Conservation (phyloP, 1,284 basidiomycete genomes). For the Wolfiporia cocos region DNA sequence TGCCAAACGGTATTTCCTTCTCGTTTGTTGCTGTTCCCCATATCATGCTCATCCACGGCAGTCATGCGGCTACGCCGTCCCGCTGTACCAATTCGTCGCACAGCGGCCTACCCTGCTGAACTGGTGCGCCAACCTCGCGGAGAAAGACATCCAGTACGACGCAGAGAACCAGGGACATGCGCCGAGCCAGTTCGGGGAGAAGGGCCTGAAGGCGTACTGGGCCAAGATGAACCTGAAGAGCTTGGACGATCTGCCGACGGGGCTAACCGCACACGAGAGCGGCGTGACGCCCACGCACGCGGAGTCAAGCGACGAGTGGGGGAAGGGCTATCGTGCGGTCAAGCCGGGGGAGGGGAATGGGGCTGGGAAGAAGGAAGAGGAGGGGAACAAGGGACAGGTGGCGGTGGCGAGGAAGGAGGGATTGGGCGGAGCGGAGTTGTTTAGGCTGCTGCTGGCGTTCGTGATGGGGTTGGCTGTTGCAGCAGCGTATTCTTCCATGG, state of each 20-base stretch:
- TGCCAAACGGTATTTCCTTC: conserved; percentile 40
- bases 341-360: neutral
- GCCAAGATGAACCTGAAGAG: conserved; percentile 34
- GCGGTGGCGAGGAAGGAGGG: too few species aligned
- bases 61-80: conserved; percentile 52
- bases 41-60: conserved; percentile 15
- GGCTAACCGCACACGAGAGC: conserved; percentile 11
- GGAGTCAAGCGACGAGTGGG: conserved; percentile 8
- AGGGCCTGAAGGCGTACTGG: conserved; percentile 42
- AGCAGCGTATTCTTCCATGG: too few species aligned
- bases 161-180: neutral
- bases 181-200: conserved; percentile 11
- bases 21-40: neutral
- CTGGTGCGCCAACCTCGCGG: conserved; percentile 25
- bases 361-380: too few species aligned
- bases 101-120: conserved; percentile 36
- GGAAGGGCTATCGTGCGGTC: neutral
- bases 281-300: conserved; percentile 8
- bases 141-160: conserved; percentile 17
- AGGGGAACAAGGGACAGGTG: too few species aligned
- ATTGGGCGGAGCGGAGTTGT: conserved; percentile 6
- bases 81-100: conserved; percentile 40
- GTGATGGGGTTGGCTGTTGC: conserved; percentile 13
- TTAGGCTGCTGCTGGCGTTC: conserved; percentile 16
- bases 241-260: conserved; percentile 40